Evolutionary conservation across 305 asterid genomes (phyloP).

Genomic region (Solanum hybrid): DNA sequence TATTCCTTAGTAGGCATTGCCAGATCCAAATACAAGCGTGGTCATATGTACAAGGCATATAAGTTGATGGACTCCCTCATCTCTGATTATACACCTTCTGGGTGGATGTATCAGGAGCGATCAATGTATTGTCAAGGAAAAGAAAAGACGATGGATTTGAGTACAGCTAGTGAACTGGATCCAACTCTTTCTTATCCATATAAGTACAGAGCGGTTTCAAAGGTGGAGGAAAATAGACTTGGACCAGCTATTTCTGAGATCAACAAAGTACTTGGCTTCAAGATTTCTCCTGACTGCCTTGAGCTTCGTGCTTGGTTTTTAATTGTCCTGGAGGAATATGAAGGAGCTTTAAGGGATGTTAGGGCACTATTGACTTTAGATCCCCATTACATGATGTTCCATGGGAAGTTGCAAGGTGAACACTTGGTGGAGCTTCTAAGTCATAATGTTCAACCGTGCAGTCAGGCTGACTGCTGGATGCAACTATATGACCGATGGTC

Average conservation of each 20-base stretch:
- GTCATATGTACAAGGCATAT: constrained; percentile 80
- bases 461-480: constrained; percentile 97
- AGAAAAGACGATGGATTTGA: constrained; percentile 62
- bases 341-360: constrained; percentile 65
- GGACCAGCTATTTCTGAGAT: constrained; percentile 73
- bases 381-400: constrained; percentile 67
- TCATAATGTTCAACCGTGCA: constrained; percentile 52
- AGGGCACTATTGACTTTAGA: constrained; percentile 80
- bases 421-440: constrained; percentile 62
- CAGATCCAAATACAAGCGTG: constrained; percentile 75
- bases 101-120: constrained; percentile 98
- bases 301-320: constrained; percentile 95
- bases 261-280: constrained; percentile 61
- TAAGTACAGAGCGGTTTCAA: constrained; percentile 53
- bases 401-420: constrained; percentile 54
- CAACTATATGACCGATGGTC: constrained; percentile 92
- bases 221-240: constrained; percentile 46
- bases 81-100: constrained; percentile 54
- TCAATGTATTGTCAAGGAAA: constrained; percentile 63
- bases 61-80: constrained; percentile 64
- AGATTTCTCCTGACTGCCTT: constrained; percentile 86
- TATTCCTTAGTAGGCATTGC: constrained; percentile 83
- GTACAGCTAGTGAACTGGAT: constrained; percentile 61
- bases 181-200: constrained; percentile 84
- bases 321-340: constrained; percentile 55